Evolutionary conservation across 345 rosid genomes (phyloP).

Genomic region (Psidium friedrichsthalianum): DNA sequence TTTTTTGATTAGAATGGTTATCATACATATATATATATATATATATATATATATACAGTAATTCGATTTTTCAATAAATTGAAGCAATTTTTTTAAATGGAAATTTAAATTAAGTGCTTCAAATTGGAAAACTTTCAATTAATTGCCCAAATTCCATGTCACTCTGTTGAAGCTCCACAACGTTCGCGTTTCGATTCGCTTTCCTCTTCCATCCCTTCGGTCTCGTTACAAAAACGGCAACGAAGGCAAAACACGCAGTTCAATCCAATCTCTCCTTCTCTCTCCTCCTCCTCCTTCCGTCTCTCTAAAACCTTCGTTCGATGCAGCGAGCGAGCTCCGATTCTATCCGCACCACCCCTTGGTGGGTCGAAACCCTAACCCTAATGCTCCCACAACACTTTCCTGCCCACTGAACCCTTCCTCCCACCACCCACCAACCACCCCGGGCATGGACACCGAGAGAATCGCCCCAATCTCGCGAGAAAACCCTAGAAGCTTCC

Average conservation of each 20-base stretch:
- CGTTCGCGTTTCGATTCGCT: not conserved
- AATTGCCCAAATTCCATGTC: not conserved
- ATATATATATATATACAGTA: not conserved
- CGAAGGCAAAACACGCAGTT: not conserved
- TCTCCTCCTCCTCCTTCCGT: not conserved
- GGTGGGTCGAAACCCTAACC: constrained; percentile 8
- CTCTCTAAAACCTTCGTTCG: not conserved
- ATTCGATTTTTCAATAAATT: not conserved
- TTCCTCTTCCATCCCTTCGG: not conserved
- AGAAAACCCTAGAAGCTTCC: constrained; percentile 24
- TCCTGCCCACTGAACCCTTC: not conserved
- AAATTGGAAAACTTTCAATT: not conserved
- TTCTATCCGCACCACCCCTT: not conserved
- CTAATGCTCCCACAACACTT: not conserved
- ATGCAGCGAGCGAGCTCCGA: not conserved
- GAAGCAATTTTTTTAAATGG: not conserved
- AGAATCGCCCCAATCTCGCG: constrained; percentile 6
- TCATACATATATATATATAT: not conserved
- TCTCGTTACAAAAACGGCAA: not conserved
- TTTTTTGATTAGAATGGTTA: too few species aligned
- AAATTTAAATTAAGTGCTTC: not conserved
- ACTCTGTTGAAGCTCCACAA: not conserved
- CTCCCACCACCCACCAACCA: not conserved
- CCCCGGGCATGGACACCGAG: constrained; percentile 2
- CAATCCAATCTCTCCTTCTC: not conserved